phyloP scores from a whole-genome alignment of 163 green algal genomes.

The Chloromonas sp. region DNA sequence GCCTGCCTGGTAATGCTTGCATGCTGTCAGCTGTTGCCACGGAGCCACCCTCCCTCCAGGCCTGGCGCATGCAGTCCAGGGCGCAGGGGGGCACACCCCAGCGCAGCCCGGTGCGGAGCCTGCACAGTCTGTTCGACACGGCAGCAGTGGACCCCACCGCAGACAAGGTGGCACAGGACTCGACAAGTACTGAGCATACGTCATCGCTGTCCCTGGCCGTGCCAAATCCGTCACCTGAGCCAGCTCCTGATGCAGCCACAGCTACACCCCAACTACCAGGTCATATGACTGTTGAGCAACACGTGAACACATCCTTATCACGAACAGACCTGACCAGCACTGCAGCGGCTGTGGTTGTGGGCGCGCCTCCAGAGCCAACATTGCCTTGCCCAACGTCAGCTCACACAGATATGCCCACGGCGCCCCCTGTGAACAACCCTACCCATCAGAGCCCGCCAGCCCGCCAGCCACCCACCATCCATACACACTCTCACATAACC shows the following conservation, averaged over 20 bases:
- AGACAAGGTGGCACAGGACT: not conserved
- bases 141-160: not conserved
- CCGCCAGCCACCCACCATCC: no score
- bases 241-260: not conserved
- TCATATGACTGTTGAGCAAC: no score
- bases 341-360: no score
- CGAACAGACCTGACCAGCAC: no score
- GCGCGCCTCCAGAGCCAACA: no score
- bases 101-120: not conserved
- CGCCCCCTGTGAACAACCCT: no score
- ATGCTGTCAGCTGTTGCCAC: not conserved
- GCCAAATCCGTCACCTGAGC: not conserved
- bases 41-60: not conserved
- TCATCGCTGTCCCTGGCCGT: not conserved
- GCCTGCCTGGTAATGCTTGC: not conserved
- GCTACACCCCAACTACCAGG: no score
- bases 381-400: no score
- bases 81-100: not conserved
- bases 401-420: no score
- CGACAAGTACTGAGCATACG: not conserved
- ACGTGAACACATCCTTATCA: no score
- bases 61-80: not conserved
- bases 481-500: no score
- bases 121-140: not conserved
- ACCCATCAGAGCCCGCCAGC: no score